These are phyloP conservation scores for Eudorina sp. DNA, from an alignment of 139 green algal species.

Conservation along the genomic window DNA sequence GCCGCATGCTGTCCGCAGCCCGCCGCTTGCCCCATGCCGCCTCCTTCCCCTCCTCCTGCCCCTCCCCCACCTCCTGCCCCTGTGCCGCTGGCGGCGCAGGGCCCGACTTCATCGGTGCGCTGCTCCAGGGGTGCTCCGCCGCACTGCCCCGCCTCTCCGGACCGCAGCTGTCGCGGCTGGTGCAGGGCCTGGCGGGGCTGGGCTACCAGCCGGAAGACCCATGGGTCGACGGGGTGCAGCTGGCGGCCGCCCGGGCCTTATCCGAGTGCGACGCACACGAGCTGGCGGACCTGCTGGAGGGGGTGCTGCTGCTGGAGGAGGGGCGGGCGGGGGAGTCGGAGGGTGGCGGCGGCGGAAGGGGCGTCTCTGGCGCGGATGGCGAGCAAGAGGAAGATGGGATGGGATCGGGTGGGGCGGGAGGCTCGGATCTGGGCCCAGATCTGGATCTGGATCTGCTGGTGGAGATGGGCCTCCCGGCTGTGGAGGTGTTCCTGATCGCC, in stretches of 20 bases:
- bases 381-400: background rate
- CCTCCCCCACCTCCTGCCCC: too few relatives aligned
- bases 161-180: constrained; percentile 31
- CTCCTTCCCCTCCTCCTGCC: too few relatives aligned
- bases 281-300: constrained; percentile 35
- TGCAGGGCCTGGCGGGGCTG: background rate
- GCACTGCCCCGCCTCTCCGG: background rate
- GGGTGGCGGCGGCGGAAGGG: background rate
- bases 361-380: background rate
- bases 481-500: background rate
- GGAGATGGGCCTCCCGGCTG: background rate
- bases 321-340: background rate
- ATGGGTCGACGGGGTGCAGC: constrained; percentile 19
- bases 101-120: constrained; percentile 13
- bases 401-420: background rate
- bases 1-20: too few relatives aligned
- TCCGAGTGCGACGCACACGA: constrained; percentile 10
- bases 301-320: constrained; percentile 25
- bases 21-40: too few relatives aligned
- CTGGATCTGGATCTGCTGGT: background rate
- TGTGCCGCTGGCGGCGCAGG: too few relatives aligned
- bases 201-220: constrained; percentile 26
- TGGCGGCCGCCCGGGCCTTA: background rate
- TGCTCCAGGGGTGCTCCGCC: background rate
- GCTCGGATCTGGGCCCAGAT: background rate